These are phyloP conservation scores for Lippia alba DNA, from an alignment of 305 asterid genomes.

Conservation along the genomic window DNA sequence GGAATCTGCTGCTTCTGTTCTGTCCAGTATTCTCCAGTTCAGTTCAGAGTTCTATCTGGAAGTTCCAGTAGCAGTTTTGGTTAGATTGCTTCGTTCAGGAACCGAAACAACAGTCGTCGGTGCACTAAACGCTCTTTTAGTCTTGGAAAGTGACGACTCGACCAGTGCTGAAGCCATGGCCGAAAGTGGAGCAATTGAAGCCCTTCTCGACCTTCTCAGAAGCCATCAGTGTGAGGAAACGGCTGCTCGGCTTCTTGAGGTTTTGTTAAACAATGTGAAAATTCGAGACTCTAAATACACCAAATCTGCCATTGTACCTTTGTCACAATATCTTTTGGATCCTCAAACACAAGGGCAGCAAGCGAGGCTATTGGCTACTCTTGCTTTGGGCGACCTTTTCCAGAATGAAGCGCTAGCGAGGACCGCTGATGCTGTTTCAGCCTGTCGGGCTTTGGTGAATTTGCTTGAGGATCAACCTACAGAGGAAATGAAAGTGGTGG, in stretches of 20 bases:
- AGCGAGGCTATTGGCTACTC: constrained; percentile 94
- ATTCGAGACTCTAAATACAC: constrained; percentile 86
- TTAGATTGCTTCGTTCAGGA: constrained; percentile 83
- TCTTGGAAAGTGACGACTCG: constrained; percentile 84
- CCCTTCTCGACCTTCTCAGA: constrained; percentile 78
- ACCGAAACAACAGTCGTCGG: constrained; percentile 76
- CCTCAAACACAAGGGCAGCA: constrained; percentile 99
- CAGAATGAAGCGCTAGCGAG: constrained; percentile 98
- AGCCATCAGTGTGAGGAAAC: constrained; percentile 87
- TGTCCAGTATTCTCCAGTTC: constrained; percentile 76
- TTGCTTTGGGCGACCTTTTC: constrained; percentile 96
- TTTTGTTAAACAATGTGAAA: constrained; percentile 73
- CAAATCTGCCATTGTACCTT: constrained; percentile 88
- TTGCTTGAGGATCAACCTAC: constrained; percentile 99
- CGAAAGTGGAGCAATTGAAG: constrained; percentile 90
- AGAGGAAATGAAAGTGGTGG: constrained; percentile 99
- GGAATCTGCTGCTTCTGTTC: constrained; percentile 87
- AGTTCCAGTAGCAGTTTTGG: constrained; percentile 91
- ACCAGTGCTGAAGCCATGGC: constrained; percentile 94
- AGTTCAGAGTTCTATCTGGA: constrained; percentile 86
- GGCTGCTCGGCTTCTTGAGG: constrained; percentile 86
- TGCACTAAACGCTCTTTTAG: constrained; percentile 83
- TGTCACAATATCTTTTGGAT: constrained; percentile 97
- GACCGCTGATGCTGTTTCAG: constrained; percentile 92
- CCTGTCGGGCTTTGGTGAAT: constrained; percentile 97